These are phyloP conservation scores for Zalaria obscura DNA, from an alignment of 2,329 filamentous ascomycete genomes.

Conservation along the genomic window DNA sequence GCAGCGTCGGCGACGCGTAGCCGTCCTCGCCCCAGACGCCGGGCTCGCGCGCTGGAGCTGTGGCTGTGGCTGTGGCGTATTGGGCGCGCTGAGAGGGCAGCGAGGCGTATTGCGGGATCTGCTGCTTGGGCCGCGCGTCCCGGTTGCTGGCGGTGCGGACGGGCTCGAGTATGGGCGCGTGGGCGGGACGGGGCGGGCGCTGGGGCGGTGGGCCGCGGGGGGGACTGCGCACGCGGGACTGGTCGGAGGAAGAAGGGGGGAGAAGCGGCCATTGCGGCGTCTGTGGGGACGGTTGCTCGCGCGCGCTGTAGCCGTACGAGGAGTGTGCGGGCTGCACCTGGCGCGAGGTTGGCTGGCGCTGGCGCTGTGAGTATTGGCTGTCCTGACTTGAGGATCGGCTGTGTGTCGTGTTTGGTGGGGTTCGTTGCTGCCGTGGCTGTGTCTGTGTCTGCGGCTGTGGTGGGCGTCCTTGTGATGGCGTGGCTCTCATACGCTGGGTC, in stretches of 20 bases:
- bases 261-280: no score
- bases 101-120: not conserved
- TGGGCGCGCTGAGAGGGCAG: not conserved
- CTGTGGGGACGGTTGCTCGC: no score
- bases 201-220: not conserved
- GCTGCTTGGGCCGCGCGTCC: not conserved
- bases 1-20: conserved; percentile 16
- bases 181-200: no score
- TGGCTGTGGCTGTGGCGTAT: conserved; percentile 1
- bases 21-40: conserved; percentile 4
- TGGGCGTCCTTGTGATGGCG: not conserved
- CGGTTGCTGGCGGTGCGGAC: not conserved
- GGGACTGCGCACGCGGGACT: not conserved
- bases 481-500: not conserved
- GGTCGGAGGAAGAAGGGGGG: no score
- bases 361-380: not conserved
- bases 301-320: no score
- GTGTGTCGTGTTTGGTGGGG: not conserved
- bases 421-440: not conserved
- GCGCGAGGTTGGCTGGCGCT: no score
- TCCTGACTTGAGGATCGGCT: not conserved
- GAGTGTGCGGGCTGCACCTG: no score
- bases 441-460: not conserved
- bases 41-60: not conserved
- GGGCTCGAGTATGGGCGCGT: not conserved